A percentile compares a stretch with the other conserved stretches of the same genome.
Evolutionary conservation across 2,329 filamentous ascomycete genomes (phyloP).

Genomic region (Trichophyton equinum): DNA sequence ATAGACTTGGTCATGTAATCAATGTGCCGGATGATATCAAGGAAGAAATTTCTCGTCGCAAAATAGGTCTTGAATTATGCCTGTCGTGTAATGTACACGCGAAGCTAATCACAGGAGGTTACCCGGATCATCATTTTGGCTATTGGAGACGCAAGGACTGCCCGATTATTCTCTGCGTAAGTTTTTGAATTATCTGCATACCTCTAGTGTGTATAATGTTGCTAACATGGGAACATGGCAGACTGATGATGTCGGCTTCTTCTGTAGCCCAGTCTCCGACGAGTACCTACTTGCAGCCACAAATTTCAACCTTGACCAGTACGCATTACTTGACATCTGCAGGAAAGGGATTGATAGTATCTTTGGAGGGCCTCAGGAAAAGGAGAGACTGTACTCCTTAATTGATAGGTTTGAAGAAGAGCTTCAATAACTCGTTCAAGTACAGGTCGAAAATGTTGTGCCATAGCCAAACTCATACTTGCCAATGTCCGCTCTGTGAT

Average conservation of each 20-base stretch:
- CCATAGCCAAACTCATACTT: not conserved
- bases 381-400: slow-evolving; percentile 18
- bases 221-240: slow-evolving; percentile 23
- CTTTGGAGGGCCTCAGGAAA: slow-evolving; percentile 54
- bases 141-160: slow-evolving; percentile 52
- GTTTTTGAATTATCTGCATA: slow-evolving; percentile 24
- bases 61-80: slow-evolving; percentile 61
- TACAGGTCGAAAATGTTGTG: too few relatives aligned
- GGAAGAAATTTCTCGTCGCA: slow-evolving; percentile 40
- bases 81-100: slow-evolving; percentile 71
- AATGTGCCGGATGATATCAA: slow-evolving; percentile 53
- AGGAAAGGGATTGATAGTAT: slow-evolving; percentile 51
- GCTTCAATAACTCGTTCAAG: not conserved
- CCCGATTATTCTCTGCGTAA: slow-evolving; percentile 55
- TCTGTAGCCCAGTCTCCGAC: slow-evolving; percentile 61
- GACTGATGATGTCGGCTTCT: slow-evolving; percentile 77
- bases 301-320: slow-evolving; percentile 49
- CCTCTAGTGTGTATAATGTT: not conserved
- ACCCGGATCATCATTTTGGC: slow-evolving; percentile 62
- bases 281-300: slow-evolving; percentile 62
- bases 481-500: not conserved
- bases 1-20: slow-evolving; percentile 66
- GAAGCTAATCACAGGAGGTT: slow-evolving; percentile 55
- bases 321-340: slow-evolving; percentile 44
- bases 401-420: slow-evolving; percentile 16